A percentile compares a stretch with the other conserved stretches of the same genome.
These are phyloP conservation scores for Coleophoma cylindrospora DNA, from an alignment of 2,329 filamentous ascomycete species.

Conservation along the genomic window DNA sequence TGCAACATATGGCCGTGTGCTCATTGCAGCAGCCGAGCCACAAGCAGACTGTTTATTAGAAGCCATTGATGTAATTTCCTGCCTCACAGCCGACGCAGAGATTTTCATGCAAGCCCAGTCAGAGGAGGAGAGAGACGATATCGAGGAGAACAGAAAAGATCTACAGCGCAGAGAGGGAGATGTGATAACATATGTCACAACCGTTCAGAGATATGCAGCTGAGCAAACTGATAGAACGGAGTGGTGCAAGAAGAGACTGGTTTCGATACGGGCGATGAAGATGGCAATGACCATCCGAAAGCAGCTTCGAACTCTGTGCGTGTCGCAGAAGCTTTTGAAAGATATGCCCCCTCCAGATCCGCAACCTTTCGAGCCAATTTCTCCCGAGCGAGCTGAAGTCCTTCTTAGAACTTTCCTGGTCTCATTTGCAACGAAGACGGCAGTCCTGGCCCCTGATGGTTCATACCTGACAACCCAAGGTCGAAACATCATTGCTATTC, in stretches of 20 bases:
- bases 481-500: conserved; percentile 56
- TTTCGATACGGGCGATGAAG: conserved; percentile 57
- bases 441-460: conserved; percentile 52
- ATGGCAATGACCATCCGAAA: conserved; percentile 57
- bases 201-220: conserved; percentile 55
- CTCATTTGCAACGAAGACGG: conserved; percentile 57
- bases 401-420: conserved; percentile 58
- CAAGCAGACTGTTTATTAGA: conserved; percentile 72
- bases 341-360: conserved; percentile 42
- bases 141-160: conserved; percentile 49
- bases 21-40: conserved; percentile 71
- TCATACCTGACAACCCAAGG: conserved; percentile 56
- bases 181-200: conserved; percentile 58
- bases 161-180: conserved; percentile 59
- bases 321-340: conserved; percentile 41
- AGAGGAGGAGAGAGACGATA: conserved; percentile 49
- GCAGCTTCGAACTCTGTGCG: conserved; percentile 53
- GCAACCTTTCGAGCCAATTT: conserved; percentile 48
- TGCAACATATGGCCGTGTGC: conserved; percentile 73
- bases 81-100: conserved; percentile 57
- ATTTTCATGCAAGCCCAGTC: conserved; percentile 56
- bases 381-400: conserved; percentile 47
- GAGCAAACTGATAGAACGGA: conserved; percentile 44
- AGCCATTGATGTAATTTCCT: conserved; percentile 76
- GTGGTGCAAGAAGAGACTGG: conserved; percentile 53